Base-by-base conservation (phyloP, 768 basidiomycete species). In the Mycena indigotica region DNA sequence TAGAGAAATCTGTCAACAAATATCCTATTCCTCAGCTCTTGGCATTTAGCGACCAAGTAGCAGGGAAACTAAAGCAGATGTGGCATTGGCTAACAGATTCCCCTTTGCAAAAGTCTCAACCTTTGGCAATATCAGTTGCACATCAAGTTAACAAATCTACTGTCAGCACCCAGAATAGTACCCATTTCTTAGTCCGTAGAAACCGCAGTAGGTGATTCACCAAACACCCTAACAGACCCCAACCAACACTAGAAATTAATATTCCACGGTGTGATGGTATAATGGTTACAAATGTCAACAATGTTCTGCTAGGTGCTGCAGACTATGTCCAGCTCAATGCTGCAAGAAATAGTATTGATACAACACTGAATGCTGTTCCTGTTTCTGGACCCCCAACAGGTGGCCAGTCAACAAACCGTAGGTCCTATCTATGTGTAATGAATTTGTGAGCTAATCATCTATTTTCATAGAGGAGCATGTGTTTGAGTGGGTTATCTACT, bases 381-480 rank as follows among this genome's bases (percentile, higher is more conserved):
- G 32, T 35, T 8, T 35, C 32, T 17, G 32, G 32, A 17, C 32
- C 32, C 17, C 32, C 32, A 8, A 17, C 17, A 17, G 32, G 32
- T 35, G 26, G 21, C 32, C 32, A 35, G 17, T 8, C 17, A 28
- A 29, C 26, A 8, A 54, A 54, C 28, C 53, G 53, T 54, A 21
- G 13, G 53, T 30, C 28, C 28, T 23, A 4, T 4, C 4, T 25
- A 19, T 35, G 32, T 35, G 10, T 8, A 8, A 8, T 17, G 32
- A 35, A 17, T 35, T 35, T 8, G 8, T 8, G 10, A 8, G 17
- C 32, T 35, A 17, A 35, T 17, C 8, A 8, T 17, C 32, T 17
- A 17, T 17, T 35, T 30, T 15, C 35, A 13, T 41, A 59, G 57
- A 60, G 53, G 58, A 60, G 30, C 58, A 60, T 45, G 58, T 60